A percentile compares a stretch with the other conserved stretches of the same genome.
These are phyloP conservation scores for Aspergillus fructus DNA, from an alignment of 2,329 filamentous ascomycete genomes.

Conservation along the genomic window DNA sequence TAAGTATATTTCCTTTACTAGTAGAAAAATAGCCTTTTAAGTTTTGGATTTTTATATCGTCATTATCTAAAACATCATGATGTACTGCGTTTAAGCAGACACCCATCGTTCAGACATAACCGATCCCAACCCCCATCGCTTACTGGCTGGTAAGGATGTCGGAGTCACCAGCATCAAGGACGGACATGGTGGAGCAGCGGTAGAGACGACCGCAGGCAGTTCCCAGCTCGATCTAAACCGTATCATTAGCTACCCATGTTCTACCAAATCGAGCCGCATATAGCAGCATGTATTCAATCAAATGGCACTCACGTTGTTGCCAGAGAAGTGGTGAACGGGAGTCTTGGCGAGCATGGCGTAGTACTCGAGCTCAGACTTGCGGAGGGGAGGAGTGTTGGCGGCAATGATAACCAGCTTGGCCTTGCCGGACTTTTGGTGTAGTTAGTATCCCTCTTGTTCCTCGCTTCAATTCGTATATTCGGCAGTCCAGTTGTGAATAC, in stretches of 20 bases:
- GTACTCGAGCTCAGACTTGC: conserved; percentile 96
- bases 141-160: conserved; percentile 73
- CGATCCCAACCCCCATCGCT: conserved; percentile 17
- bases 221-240: conserved; percentile 84
- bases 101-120: conserved; percentile 23
- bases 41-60: conserved; percentile 22
- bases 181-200: conserved; percentile 95
- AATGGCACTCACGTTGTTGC: conserved; percentile 87
- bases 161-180: conserved; percentile 96
- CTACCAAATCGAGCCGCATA: conserved; percentile 15
- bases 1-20: background rate
- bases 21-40: conserved; percentile 10
- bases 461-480: background rate
- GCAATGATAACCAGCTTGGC: conserved; percentile 97
- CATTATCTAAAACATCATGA: conserved; percentile 25
- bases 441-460: background rate
- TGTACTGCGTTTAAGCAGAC: conserved; percentile 8
- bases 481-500: conserved; percentile 2
- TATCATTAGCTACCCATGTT: conserved; percentile 55
- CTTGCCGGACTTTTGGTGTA: conserved; percentile 67
- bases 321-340: conserved; percentile 94
- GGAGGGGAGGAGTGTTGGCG: conserved; percentile 95
- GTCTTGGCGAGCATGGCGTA: conserved; percentile 92
- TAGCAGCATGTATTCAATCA: background rate
- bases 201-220: conserved; percentile 99